Conservation (phyloP, 179 eudicot species). For the Actinidia arguta region DNA sequence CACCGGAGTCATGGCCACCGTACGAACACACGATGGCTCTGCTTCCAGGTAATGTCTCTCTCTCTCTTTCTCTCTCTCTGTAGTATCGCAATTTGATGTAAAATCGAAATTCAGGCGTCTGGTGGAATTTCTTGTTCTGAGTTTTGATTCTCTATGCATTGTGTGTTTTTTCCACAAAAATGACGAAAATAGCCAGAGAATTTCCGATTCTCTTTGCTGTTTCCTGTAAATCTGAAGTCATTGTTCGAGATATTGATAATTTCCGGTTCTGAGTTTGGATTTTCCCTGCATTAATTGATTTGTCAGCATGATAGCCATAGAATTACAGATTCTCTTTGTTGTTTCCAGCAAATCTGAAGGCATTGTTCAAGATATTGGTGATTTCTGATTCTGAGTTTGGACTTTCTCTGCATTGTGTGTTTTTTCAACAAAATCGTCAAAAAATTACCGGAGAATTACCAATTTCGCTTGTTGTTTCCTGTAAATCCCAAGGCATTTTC, state of each 20-base stretch:
- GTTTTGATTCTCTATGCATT: too few species aligned
- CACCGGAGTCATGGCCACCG: slow-evolving; percentile 36
- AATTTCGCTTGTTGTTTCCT: too few species aligned
- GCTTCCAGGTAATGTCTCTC: slow-evolving; percentile 28
- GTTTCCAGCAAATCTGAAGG: neutral
- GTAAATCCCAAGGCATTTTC: too few species aligned
- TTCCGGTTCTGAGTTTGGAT: neutral
- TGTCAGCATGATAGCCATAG: neutral
- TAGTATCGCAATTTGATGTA: too few species aligned
- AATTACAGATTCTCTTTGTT: neutral
- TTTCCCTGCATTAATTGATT: neutral
- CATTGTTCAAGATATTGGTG: neutral
- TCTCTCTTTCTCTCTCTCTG: slow-evolving; percentile 4
- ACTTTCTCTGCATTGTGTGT: too few species aligned
- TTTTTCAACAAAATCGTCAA: too few species aligned
- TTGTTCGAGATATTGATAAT: neutral
- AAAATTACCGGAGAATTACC: too few species aligned
- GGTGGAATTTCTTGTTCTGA: neutral
- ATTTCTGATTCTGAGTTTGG: too few species aligned
- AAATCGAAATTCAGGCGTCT: too few species aligned
- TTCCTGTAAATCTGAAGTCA: neutral
- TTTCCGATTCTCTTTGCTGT: neutral
- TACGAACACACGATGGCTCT: slow-evolving; percentile 19
- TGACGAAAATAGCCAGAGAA: neutral
- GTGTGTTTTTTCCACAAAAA: too few species aligned